A percentile compares a stretch with the other conserved stretches of the same genome.
phyloP scores from a whole-genome alignment of 2,329 filamentous ascomycete genomes.

The Arthrobotrys iridis region DNA sequence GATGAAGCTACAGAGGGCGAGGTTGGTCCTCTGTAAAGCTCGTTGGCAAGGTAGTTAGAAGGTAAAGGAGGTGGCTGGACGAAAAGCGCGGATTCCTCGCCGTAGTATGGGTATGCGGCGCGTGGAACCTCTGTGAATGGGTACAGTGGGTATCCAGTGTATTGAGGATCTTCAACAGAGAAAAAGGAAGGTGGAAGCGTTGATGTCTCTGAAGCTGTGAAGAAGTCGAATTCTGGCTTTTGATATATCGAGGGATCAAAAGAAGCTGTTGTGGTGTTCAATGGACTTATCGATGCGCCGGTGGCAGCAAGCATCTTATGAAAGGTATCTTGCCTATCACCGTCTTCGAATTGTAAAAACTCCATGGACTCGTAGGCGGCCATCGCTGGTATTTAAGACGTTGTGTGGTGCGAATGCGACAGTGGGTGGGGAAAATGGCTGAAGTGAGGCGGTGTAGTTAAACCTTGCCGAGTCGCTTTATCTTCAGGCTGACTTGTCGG shows the following conservation, averaged over 20 bases:
- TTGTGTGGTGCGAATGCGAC: slow-evolving; percentile 44
- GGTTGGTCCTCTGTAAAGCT: slow-evolving; percentile 47
- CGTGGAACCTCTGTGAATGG: slow-evolving; percentile 50
- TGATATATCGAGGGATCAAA: slow-evolving; percentile 51
- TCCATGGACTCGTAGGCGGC: slow-evolving; percentile 53
- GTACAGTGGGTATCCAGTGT: slow-evolving; percentile 46
- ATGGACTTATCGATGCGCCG: slow-evolving; percentile 48
- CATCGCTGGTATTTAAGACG: slow-evolving; percentile 48
- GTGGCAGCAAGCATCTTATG: slow-evolving; percentile 54
- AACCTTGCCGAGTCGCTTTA: slow-evolving; percentile 38
- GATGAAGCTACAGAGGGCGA: slow-evolving; percentile 51
- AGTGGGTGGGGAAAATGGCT: slow-evolving; percentile 34
- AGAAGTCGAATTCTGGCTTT: slow-evolving; percentile 51
- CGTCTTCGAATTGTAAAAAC: slow-evolving; percentile 52
- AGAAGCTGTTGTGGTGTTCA: slow-evolving; percentile 47
- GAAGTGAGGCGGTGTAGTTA: slow-evolving; percentile 53
- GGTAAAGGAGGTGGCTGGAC: slow-evolving; percentile 53
- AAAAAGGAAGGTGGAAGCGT: slow-evolving; percentile 49
- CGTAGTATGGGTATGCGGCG: slow-evolving; percentile 50
- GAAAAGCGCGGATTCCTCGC: slow-evolving; percentile 43
- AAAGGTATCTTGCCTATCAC: slow-evolving; percentile 52
- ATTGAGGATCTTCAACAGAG: slow-evolving; percentile 49
- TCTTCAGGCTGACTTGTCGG: slow-evolving; percentile 6
- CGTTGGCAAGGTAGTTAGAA: slow-evolving; percentile 49
- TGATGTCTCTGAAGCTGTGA: slow-evolving; percentile 39